phyloP scores from a whole-genome alignment of 2,329 filamentous ascomycete genomes.

The Aureobasidium namibiae region DNA sequence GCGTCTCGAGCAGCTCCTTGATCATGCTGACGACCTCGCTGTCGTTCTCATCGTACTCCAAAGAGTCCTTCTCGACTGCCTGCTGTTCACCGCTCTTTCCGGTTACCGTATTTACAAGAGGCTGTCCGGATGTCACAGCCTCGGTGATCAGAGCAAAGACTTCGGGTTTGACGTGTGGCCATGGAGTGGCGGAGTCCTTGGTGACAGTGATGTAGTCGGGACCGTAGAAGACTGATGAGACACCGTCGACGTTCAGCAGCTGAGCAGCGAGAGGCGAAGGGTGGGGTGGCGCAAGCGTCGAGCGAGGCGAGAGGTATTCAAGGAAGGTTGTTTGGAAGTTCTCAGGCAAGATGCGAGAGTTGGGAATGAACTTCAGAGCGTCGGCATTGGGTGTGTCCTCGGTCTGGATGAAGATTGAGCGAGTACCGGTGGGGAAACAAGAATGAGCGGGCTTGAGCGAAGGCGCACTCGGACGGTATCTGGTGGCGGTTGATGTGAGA shows the following conservation, averaged over 20 bases:
- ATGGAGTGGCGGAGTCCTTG: conserved; percentile 78
- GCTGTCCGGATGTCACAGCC: conserved; percentile 73
- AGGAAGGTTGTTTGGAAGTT: conserved; percentile 67
- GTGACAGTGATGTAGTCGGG: conserved; percentile 94
- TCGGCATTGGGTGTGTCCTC: conserved; percentile 92
- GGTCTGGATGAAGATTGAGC: conserved; percentile 96
- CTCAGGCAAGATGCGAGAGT: conserved; percentile 74
- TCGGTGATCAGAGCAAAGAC: conserved; percentile 94
- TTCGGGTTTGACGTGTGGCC: conserved; percentile 92
- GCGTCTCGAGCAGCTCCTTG: conserved; percentile 90
- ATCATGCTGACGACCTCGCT: conserved; percentile 96
- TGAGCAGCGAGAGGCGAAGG: conserved; percentile 85
- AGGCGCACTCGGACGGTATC: conserved; percentile 1
- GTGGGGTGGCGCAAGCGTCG: conserved; percentile 79
- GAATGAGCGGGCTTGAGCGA: not conserved
- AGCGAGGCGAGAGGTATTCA: conserved; percentile 84
- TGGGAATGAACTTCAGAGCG: conserved; percentile 83
- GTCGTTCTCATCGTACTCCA: conserved; percentile 83
- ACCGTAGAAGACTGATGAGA: conserved; percentile 92
- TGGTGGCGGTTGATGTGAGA: conserved; percentile 8
- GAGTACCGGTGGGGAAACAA: conserved; percentile 22
- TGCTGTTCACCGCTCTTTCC: conserved; percentile 45
- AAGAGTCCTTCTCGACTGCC: conserved; percentile 51
- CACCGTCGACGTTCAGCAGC: conserved; percentile 86
- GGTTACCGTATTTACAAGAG: conserved; percentile 65